A percentile compares a stretch with the other conserved stretches of the same genome.
Evolutionary conservation across 1,139 yeast genomes (phyloP).

Genomic region (Diutina catenulata): DNA sequence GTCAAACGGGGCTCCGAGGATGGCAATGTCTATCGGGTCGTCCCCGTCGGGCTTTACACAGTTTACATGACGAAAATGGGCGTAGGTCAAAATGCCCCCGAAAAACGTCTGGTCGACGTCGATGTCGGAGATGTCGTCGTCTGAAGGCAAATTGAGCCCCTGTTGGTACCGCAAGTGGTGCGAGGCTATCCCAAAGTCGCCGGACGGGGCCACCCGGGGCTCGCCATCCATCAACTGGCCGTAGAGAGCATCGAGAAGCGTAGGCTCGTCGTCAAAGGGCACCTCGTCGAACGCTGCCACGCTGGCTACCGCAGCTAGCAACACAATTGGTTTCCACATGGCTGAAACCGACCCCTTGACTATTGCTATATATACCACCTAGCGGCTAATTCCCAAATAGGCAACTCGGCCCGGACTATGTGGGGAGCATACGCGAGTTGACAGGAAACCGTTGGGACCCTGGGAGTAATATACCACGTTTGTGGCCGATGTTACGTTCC

Average conservation of each 20-base stretch:
- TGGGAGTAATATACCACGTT: no score
- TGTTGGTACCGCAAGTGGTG: conserved; percentile 13
- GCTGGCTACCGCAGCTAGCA: no score
- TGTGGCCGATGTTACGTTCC: no score
- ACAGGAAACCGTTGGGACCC: no score
- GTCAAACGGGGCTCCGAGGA: conserved; percentile 42
- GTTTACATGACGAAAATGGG: conserved; percentile 8
- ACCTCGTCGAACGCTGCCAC: no score
- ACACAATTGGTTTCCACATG: no score
- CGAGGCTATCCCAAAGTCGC: not conserved
- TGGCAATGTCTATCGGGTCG: conserved; percentile 26
- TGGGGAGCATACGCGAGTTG: no score
- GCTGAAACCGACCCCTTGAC: no score
- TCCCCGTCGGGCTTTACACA: conserved; percentile 9
- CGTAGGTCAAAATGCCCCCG: conserved; percentile 12
- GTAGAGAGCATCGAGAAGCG: not conserved
- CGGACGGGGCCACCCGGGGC: not conserved
- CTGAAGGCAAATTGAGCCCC: conserved; percentile 20
- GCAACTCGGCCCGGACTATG: no score
- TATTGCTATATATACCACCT: no score
- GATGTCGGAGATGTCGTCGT: conserved; percentile 27
- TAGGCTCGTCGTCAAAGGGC: not conserved
- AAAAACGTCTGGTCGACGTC: conserved; percentile 8
- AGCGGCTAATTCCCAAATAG: no score
- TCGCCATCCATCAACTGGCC: not conserved